Conservation (phyloP, 2,329 filamentous ascomycete genomes). For the Sporothrix dimorphospora region DNA sequence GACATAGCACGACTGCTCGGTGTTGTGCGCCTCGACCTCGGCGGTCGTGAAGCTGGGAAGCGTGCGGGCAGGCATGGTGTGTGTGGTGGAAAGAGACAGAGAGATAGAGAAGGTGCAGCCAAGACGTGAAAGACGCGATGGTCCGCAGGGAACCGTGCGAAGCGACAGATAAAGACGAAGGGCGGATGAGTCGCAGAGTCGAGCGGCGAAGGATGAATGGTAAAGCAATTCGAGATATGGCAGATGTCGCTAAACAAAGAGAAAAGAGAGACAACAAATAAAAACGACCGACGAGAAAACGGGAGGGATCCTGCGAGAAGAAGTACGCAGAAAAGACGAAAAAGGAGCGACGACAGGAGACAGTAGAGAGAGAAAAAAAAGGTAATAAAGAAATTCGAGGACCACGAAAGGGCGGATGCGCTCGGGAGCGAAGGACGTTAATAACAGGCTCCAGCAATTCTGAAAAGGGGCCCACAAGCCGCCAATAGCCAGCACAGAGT, state of each 20-base stretch:
- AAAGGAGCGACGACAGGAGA: conserved; percentile 7
- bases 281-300: background rate
- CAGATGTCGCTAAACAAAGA: background rate
- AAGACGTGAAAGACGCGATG: too few relatives aligned
- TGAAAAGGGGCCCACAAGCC: conserved; percentile 8
- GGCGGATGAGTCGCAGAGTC: background rate
- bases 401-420: conserved; percentile 15
- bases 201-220: background rate
- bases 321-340: background rate
- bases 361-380: background rate
- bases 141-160: background rate
- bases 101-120: background rate
- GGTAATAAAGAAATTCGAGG: background rate
- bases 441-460: conserved; percentile 4
- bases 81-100: background rate
- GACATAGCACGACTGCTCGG: conserved; percentile 85
- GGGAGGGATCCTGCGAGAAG: background rate
- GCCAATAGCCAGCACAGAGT: background rate
- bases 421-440: background rate
- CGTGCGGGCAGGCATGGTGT: conserved; percentile 74
- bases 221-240: background rate
- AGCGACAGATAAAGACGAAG: background rate
- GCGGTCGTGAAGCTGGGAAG: conserved; percentile 81
- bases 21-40: conserved; percentile 82
- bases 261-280: conserved; percentile 2